Conservation (phyloP, 768 basidiomycete species). For the Austroboletus eburneus region DNA sequence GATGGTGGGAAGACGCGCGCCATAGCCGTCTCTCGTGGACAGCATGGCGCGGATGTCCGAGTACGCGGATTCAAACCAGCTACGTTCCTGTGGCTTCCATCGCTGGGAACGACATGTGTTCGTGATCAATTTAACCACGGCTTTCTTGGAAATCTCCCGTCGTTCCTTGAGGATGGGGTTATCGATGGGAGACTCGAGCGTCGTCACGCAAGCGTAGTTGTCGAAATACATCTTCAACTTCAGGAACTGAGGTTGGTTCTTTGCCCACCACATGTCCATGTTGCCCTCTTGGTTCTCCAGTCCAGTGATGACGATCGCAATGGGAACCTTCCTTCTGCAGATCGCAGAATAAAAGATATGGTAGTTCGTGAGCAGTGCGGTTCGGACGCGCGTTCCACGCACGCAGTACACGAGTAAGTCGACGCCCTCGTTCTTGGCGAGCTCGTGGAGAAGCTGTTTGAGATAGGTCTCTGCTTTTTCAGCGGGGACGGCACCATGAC, state of each 20-base stretch:
- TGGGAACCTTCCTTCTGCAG: constrained; percentile 37
- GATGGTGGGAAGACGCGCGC: constrained; percentile 13
- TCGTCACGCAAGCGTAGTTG: constrained; percentile 32
- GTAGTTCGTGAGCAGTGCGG: constrained; percentile 36
- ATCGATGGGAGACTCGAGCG: constrained; percentile 16
- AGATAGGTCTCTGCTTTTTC: constrained; percentile 30
- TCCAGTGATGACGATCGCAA: constrained; percentile 38
- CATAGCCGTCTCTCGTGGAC: constrained; percentile 6
- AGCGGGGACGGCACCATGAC: constrained; percentile 24
- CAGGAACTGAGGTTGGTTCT: constrained; percentile 22
- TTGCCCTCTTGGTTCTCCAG: constrained; percentile 34
- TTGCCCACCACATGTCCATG: constrained; percentile 34
- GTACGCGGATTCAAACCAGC: constrained; percentile 24
- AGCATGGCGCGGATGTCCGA: constrained; percentile 26
- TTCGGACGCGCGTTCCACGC: constrained; percentile 36
- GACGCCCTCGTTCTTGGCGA: constrained; percentile 34
- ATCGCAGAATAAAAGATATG: constrained; percentile 37
- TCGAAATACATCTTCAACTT: constrained; percentile 26
- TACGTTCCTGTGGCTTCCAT: constrained; percentile 28
- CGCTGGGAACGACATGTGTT: constrained; percentile 16
- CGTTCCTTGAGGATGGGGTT: constrained; percentile 13
- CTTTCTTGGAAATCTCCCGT: constrained; percentile 21
- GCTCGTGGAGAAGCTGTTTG: constrained; percentile 32
- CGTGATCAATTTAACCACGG: constrained; percentile 20
- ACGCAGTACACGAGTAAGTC: constrained; percentile 40